Evolutionary conservation across 169 alveolate species (phyloP).

Genomic region (Toxoplasma gondii): DNA sequence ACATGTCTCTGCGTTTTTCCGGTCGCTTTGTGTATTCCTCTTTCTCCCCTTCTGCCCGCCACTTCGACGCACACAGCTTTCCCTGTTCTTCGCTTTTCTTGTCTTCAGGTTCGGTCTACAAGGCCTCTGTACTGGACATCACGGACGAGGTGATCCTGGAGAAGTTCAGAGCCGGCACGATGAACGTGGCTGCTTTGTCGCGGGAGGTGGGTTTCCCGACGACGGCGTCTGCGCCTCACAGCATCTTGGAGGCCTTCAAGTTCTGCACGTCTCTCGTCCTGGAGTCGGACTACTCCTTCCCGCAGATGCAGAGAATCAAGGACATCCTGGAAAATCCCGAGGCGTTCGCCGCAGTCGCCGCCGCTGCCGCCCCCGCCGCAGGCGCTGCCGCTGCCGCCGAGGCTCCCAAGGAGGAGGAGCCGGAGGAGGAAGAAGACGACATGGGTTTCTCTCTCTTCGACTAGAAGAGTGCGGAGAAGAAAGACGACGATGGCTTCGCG

Average conservation of each 20-base stretch:
- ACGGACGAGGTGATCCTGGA: conserved; percentile 91
- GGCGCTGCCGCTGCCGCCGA: conserved; percentile 78
- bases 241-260: conserved; percentile 95
- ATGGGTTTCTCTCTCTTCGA: conserved; percentile 94
- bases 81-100: not conserved
- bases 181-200: conserved; percentile 94
- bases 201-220: conserved; percentile 94
- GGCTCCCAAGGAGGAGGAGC: conserved; percentile 84
- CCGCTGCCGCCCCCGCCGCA: conserved; percentile 78
- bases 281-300: conserved; percentile 94
- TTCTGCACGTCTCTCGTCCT: conserved; percentile 95
- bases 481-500: not conserved
- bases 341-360: conserved; percentile 87
- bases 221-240: conserved; percentile 95
- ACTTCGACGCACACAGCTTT: not conserved
- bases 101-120: conserved; percentile 80
- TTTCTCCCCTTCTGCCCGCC: not conserved
- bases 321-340: conserved; percentile 93
- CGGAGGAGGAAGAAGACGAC: conserved; percentile 96
- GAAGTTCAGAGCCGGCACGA: conserved; percentile 88
- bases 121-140: conserved; percentile 95
- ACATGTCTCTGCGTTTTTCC: not conserved
- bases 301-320: conserved; percentile 92
- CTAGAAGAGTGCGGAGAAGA: conserved; percentile 48
- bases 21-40: not conserved